Base-by-base conservation (phyloP, 495 filamentous ascomycete species). In the Podospora fimiseda region DNA sequence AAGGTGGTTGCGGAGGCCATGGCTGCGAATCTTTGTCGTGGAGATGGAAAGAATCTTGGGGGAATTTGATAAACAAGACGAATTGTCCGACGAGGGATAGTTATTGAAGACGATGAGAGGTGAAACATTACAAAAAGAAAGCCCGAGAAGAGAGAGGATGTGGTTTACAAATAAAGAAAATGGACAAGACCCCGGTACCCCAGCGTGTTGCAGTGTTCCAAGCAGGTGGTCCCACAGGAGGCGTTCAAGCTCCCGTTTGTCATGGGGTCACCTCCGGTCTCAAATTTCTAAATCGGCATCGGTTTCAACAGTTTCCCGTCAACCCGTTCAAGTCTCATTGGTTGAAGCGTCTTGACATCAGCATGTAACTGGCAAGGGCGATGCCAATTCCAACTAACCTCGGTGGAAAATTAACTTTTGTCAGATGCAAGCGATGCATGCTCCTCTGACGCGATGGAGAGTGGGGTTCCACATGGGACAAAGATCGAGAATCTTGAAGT, bases 1-100 rank as follows among this genome's bases (percentile, higher is more conserved):
- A 98, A 89, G 50, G 72, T 81, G 11, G 90, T 93, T 55, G 90
- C 90, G 47, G 90, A 89, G 39, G 92, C 72, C 92, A 96, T 98
- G 60, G 69, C 84, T 62, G 63, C 52, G 51, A 61, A 59, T n/a
- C 30, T n/a, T 58, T 14, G 11, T n/a, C 23, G 47, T 2, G 16
- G 41, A 22, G 39, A 9, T 14, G 33, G 1, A 14, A 14, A 45
- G 39, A 11, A 20, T n/a, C n/a, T n/a, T n/a, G n/a, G n/a, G n/a
- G n/a, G n/a, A n/a, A n/a, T n/a, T n/a, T n/a, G n/a, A n/a, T n/a
- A n/a, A n/a, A n/a, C n/a, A n/a, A n/a, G n/a, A n/a, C n/a, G n/a
- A n/a, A n/a, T n/a, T n/a, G n/a, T n/a, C n/a, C n/a, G n/a, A n/a
- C n/a, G n/a, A n/a, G n/a, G n/a, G n/a, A n/a, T n/a, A n/a, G n/a